A percentile compares a stretch with the other conserved stretches of the same genome.
Evolutionary conservation across 1,139 yeast species (phyloP).

Genomic region (Taphrina communis): DNA sequence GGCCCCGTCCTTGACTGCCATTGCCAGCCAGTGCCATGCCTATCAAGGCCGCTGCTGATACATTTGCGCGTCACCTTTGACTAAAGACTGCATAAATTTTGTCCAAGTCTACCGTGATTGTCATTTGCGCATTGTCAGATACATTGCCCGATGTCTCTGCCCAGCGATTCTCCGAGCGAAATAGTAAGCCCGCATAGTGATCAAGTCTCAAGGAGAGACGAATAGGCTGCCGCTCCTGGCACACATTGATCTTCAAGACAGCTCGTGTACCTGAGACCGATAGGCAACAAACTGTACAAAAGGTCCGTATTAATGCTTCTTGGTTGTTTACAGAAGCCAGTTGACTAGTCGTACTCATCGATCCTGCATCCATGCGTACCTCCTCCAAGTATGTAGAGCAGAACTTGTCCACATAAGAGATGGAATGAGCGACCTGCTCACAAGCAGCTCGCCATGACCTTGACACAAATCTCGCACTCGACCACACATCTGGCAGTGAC

Average conservation of each 20-base stretch:
- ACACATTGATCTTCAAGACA: neutral
- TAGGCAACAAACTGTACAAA: neutral
- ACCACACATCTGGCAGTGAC: constrained; percentile 3
- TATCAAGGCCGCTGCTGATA: no score
- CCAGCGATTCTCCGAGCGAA: constrained; percentile 10
- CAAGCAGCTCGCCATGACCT: neutral
- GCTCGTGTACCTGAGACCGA: neutral
- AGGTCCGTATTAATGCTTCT: neutral
- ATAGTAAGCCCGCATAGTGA: neutral
- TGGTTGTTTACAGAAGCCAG: neutral
- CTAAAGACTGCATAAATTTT: neutral
- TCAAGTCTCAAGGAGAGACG: neutral
- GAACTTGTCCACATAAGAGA: neutral
- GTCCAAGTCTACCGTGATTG: constrained; percentile 18
- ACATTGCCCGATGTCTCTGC: constrained; percentile 17
- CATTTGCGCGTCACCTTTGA: neutral
- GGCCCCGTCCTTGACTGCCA: neutral
- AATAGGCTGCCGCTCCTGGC: neutral
- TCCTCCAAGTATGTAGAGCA: constrained; percentile 6
- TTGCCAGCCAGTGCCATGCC: no score
- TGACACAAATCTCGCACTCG: neutral
- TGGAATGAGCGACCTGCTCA: neutral
- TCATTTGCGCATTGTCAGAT: neutral
- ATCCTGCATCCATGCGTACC: neutral
- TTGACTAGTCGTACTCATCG: neutral